phyloP scores from a whole-genome alignment of 192 early-diverging fungal genomes.

The Coemansia javaensis region DNA sequence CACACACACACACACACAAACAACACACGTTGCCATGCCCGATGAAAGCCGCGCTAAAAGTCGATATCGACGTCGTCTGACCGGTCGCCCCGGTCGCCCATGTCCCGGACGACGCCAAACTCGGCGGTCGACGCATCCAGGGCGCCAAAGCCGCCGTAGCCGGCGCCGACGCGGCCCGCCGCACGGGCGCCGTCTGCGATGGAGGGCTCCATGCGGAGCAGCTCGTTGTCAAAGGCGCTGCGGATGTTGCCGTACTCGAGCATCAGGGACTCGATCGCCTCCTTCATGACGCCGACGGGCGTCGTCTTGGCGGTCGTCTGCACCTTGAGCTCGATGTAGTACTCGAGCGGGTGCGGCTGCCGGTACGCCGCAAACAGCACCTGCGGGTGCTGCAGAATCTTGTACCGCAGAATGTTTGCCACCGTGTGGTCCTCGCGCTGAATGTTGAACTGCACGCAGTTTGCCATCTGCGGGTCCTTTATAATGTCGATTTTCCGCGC shows the following conservation, averaged over 20 bases:
- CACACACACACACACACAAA: conserved; percentile 3
- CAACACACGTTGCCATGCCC: not conserved
- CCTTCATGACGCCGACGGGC: conserved; percentile 73
- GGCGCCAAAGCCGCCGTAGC: conserved; percentile 35
- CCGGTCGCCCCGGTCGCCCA: conserved; percentile 44
- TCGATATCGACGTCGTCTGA: conserved; percentile 62
- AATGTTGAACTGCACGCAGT: conserved; percentile 87
- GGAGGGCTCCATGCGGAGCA: conserved; percentile 20
- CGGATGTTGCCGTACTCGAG: conserved; percentile 70
- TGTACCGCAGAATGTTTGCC: conserved; percentile 88
- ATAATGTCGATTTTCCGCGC: conserved; percentile 72
- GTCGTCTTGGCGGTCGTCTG: conserved; percentile 86
- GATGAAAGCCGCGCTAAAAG: conserved; percentile 54
- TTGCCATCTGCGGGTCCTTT: conserved; percentile 88
- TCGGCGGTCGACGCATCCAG: conserved; percentile 29
- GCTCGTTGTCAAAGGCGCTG: conserved; percentile 74
- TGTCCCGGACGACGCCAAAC: conserved; percentile 47
- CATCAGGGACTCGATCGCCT: conserved; percentile 75
- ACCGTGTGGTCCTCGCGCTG: conserved; percentile 97
- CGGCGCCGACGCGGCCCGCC: conserved; percentile 12
- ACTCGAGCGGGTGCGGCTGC: conserved; percentile 92
- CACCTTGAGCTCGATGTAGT: conserved; percentile 84
- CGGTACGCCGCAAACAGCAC: conserved; percentile 97
- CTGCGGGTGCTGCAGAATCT: conserved; percentile 84
- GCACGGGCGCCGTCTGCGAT: conserved; percentile 5